These are phyloP conservation scores for Fusarium palustre DNA, from an alignment of 2,329 filamentous ascomycete species.

Conservation along the genomic window DNA sequence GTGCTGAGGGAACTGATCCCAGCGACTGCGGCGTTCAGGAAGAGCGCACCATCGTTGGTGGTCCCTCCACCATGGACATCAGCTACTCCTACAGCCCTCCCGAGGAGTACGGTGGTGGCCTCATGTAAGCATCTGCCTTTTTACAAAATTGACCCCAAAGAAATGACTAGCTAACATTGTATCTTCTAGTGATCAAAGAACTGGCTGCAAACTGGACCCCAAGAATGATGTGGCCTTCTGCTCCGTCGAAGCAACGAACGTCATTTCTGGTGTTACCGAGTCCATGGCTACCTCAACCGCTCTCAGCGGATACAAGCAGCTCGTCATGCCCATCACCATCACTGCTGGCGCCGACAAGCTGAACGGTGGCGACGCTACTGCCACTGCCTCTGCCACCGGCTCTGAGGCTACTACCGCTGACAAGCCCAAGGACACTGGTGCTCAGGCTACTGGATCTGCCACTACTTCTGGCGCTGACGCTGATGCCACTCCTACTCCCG, in stretches of 20 bases:
- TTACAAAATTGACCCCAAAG: neutral
- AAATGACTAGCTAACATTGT: neutral
- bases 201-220: constrained; percentile 45
- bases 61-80: constrained; percentile 24
- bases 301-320: constrained; percentile 30
- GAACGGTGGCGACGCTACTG: constrained; percentile 15
- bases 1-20: constrained; percentile 29
- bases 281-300: constrained; percentile 7
- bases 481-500: constrained; percentile 34
- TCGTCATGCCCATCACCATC: constrained; percentile 51
- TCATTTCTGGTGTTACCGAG: neutral
- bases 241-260: constrained; percentile 18
- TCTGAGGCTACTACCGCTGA: constrained; percentile 36
- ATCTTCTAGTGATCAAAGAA: constrained; percentile 31
- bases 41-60: constrained; percentile 45
- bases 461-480: constrained; percentile 23
- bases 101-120: constrained; percentile 22
- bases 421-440: constrained; percentile 28
- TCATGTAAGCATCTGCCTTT: constrained; percentile 31
- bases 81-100: constrained; percentile 11
- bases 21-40: constrained; percentile 47
- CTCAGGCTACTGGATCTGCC: constrained; percentile 25
- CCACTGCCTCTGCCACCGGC: constrained; percentile 24
- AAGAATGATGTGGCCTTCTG: constrained; percentile 44
- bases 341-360: constrained; percentile 56